Conservation (phyloP, 257 asterid genomes). For the Linaria vulgaris region DNA sequence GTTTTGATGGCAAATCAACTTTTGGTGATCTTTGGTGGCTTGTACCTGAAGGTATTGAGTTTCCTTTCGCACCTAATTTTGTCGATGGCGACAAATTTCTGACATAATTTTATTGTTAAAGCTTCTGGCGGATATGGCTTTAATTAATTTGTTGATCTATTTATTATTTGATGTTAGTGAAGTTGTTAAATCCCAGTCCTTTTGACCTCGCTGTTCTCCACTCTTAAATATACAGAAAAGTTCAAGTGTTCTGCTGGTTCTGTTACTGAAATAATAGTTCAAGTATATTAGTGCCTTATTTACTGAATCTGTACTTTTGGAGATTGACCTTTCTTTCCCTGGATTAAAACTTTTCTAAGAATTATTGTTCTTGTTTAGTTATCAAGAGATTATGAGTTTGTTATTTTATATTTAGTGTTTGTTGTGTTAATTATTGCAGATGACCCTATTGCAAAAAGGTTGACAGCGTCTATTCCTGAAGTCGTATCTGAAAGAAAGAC, state of each 20-base stretch:
- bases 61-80: conserved; percentile 14
- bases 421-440: too few relatives aligned
- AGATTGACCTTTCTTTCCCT: conserved; percentile 5
- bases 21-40: conserved; percentile 99
- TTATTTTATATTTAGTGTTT: conserved; percentile 17
- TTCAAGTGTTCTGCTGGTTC: background rate
- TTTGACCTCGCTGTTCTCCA: conserved; percentile 12
- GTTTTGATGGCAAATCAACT: conserved; percentile 93
- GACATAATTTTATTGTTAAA: background rate
- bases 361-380: background rate
- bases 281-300: background rate
- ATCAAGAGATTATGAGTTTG: conserved; percentile 15
- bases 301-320: background rate
- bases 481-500: too few relatives aligned
- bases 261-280: conserved; percentile 4
- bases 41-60: conserved; percentile 79
- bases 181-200: conserved; percentile 6
- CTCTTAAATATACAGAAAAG: conserved; percentile 1
- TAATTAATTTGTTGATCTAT: background rate
- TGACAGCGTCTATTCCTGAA: too few relatives aligned
- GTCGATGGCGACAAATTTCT: background rate
- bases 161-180: background rate
- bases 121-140: background rate
- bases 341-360: conserved; percentile 1
- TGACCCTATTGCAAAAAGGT: too few relatives aligned